These are phyloP conservation scores for Fusarium equiseti DNA, from an alignment of 2,329 filamentous ascomycete species.

Conservation along the genomic window DNA sequence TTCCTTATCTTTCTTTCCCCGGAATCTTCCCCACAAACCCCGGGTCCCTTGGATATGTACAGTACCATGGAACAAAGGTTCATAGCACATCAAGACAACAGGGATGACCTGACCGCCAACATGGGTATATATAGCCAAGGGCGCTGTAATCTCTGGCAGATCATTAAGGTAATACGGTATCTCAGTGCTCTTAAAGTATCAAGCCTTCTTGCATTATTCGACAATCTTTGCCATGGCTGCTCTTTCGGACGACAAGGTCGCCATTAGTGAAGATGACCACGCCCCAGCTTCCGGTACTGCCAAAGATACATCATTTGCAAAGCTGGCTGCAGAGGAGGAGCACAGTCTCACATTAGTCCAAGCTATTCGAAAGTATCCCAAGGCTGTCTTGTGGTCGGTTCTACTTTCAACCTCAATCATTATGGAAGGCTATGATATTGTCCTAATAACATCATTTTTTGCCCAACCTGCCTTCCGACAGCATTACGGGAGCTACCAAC, in stretches of 20 bases:
- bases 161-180: neutral
- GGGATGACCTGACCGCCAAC: neutral
- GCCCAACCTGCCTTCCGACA: constrained; percentile 49
- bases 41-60: neutral
- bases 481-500: constrained; percentile 41
- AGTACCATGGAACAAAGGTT: constrained; percentile 1
- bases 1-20: constrained; percentile 13
- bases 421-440: constrained; percentile 53
- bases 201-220: neutral
- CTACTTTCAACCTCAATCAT: constrained; percentile 51
- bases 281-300: neutral
- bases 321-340: constrained; percentile 32
- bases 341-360: constrained; percentile 30
- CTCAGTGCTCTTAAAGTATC: too few species aligned
- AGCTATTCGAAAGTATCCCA: constrained; percentile 31
- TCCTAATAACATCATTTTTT: constrained; percentile 49
- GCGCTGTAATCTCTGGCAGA: neutral
- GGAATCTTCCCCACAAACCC: constrained; percentile 19
- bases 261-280: constrained; percentile 35
- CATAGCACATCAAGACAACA: neutral
- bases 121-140: constrained; percentile 22
- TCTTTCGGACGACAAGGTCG: constrained; percentile 32
- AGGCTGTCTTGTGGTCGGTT: constrained; percentile 32
- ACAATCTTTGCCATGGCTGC: constrained; percentile 3
- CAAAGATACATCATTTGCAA: constrained; percentile 32